phyloP scores from a whole-genome alignment of 2,329 filamentous ascomycete genomes.

The Alternaria alternata region DNA sequence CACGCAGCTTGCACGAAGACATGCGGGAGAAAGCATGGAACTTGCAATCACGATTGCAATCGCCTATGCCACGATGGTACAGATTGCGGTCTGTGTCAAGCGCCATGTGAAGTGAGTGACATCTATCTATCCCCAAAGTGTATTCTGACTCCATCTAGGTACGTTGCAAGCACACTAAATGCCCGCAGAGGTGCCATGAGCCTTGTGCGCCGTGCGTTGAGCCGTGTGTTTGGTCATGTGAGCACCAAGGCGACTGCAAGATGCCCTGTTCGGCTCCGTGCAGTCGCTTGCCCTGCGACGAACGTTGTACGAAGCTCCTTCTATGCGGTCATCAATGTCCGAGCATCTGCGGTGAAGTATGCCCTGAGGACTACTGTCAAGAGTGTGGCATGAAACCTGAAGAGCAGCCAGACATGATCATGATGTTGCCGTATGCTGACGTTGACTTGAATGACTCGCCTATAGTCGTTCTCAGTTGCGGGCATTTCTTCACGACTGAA shows the following conservation, averaged over 20 bases:
- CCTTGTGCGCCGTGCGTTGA: conserved; percentile 46
- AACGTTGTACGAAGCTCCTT: conserved; percentile 37
- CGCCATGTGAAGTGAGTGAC: conserved; percentile 32
- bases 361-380: conserved; percentile 34
- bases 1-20: conserved; percentile 31
- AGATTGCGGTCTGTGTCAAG: conserved; percentile 35
- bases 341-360: conserved; percentile 41
- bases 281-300: conserved; percentile 40
- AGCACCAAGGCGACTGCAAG: conserved; percentile 43
- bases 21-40: conserved; percentile 38
- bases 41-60: conserved; percentile 42
- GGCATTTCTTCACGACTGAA: conserved; percentile 45
- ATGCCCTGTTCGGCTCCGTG: conserved; percentile 49
- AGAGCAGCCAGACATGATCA: conserved; percentile 36
- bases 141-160: conserved; percentile 23
- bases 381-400: conserved; percentile 30
- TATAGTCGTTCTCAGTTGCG: conserved; percentile 35
- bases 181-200: conserved; percentile 39
- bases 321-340: conserved; percentile 46
- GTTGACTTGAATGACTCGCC: conserved; percentile 42
- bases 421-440: conserved; percentile 32
- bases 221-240: conserved; percentile 45
- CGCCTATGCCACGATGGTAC: conserved; percentile 36
- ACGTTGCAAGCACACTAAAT: conserved; percentile 39
- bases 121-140: too few species aligned